Conservation (phyloP, 148 eudicot genomes). For the Fallopia convolvulus region DNA sequence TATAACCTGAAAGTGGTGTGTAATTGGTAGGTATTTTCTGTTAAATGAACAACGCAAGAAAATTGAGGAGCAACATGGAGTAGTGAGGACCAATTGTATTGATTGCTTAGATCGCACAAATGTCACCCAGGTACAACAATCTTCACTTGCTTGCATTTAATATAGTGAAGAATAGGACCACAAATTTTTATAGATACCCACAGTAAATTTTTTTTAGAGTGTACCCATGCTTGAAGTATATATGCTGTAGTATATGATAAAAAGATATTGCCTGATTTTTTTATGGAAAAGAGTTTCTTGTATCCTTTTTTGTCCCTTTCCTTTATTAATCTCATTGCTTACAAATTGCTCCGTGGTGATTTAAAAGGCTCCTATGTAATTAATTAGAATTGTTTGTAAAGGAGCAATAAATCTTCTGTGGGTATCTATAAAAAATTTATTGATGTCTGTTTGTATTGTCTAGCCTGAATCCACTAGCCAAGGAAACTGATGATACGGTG, state of each 20-base stretch:
- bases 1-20: conserved; percentile 6
- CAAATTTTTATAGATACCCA: neutral
- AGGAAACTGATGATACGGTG: neutral
- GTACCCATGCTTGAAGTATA: neutral
- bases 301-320: neutral
- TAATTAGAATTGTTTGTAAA: neutral
- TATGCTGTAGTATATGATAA: neutral
- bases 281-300: neutral
- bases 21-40: conserved; percentile 61
- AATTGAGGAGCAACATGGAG: conserved; percentile 73
- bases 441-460: neutral
- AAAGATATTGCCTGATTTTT: neutral
- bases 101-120: conserved; percentile 99
- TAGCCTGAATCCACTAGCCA: neutral
- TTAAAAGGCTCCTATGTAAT: neutral
- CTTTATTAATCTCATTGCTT: neutral
- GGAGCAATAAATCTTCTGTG: neutral
- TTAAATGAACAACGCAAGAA: conserved; percentile 81
- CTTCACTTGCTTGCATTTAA: neutral
- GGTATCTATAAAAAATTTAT: neutral
- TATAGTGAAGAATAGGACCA: neutral
- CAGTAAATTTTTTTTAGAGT: no score
- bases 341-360: neutral
- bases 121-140: conserved; percentile 70
- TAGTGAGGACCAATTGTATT: conserved; percentile 88